Evolutionary conservation across 192 early-diverging fungal species (phyloP).

Genomic region (Linnemannia exigua): DNA sequence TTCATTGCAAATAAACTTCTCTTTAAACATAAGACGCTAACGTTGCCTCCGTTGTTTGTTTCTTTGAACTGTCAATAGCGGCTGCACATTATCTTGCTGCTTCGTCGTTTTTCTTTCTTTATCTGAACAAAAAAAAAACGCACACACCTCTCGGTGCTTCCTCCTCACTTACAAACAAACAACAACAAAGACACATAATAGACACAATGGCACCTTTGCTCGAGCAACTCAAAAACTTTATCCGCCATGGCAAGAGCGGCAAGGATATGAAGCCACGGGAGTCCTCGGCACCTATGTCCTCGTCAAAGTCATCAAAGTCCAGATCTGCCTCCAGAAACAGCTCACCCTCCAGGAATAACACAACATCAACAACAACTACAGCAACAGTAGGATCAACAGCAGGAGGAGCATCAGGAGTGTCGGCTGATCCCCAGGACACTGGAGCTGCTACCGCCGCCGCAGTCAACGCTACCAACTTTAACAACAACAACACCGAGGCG

Average conservation of each 20-base stretch:
- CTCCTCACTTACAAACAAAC: background rate
- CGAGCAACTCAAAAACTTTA: slow-evolving; percentile 64
- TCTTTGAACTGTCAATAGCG: background rate
- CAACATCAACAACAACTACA: background rate
- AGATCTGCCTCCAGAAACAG: slow-evolving; percentile 20
- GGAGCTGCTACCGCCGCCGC: background rate
- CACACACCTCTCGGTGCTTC: background rate
- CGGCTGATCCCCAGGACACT: background rate
- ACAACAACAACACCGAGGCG: slow-evolving; percentile 54
- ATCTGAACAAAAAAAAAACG: background rate
- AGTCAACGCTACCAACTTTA: slow-evolving; percentile 22
- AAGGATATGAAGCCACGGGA: slow-evolving; percentile 50
- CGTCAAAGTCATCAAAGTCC: slow-evolving; percentile 15
- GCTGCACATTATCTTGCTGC: background rate
- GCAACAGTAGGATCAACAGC: slow-evolving; percentile 2
- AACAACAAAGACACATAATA: background rate
- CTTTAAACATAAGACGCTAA: background rate
- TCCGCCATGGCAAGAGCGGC: slow-evolving; percentile 61
- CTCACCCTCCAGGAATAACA: slow-evolving; percentile 31
- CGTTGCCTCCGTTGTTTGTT: background rate
- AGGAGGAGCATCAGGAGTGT: background rate
- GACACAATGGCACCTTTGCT: slow-evolving; percentile 54
- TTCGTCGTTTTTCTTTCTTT: background rate
- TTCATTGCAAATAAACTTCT: background rate
- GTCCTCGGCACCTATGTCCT: slow-evolving; percentile 16